Percentiles rank a stretch among this genome's conserved stretches.
Evolutionary conservation across 352 stramenopile species (phyloP).

Genomic region (Phytophthora sp.): DNA sequence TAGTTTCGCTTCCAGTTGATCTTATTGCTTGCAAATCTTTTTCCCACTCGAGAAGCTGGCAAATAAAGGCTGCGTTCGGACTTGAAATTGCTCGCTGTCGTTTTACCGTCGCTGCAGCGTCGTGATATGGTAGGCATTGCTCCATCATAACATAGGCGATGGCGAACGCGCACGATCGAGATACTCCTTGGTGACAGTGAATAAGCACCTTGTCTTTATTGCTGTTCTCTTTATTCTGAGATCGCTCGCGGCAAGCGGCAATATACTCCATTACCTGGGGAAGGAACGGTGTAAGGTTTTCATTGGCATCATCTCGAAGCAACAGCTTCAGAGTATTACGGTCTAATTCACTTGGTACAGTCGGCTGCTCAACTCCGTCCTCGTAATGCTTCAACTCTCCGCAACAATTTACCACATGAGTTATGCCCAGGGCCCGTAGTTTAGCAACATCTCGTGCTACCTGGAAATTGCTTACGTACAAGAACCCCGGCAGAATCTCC

Average conservation of each 20-base stretch:
- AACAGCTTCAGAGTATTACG: constrained; percentile 38
- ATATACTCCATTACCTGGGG: constrained; percentile 56
- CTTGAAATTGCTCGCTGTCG: constrained; percentile 52
- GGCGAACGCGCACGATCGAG: constrained; percentile 67
- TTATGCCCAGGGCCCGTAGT: constrained; percentile 49
- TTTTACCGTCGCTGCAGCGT: constrained; percentile 52
- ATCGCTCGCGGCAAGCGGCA: constrained; percentile 15
- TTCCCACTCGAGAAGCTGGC: constrained; percentile 73
- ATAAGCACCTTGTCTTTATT: constrained; percentile 44
- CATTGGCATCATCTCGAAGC: constrained; percentile 61
- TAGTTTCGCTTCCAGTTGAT: neutral
- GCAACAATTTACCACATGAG: constrained; percentile 66
- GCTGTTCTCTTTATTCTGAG: neutral
- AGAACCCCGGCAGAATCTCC: constrained; percentile 54
- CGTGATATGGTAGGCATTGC: constrained; percentile 32
- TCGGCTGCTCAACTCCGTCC: constrained; percentile 4
- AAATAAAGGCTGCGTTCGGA: constrained; percentile 71
- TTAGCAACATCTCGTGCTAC: constrained; percentile 40
- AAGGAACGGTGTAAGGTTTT: constrained; percentile 72
- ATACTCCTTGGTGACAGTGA: constrained; percentile 79
- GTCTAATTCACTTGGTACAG: neutral
- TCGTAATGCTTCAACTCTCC: constrained; percentile 35
- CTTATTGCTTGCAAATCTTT: constrained; percentile 35
- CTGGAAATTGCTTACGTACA: constrained; percentile 66
- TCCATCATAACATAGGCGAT: constrained; percentile 70